Evolutionary conservation across 192 early-diverging fungal genomes (phyloP).

Genomic region (Dispira parvispora): DNA sequence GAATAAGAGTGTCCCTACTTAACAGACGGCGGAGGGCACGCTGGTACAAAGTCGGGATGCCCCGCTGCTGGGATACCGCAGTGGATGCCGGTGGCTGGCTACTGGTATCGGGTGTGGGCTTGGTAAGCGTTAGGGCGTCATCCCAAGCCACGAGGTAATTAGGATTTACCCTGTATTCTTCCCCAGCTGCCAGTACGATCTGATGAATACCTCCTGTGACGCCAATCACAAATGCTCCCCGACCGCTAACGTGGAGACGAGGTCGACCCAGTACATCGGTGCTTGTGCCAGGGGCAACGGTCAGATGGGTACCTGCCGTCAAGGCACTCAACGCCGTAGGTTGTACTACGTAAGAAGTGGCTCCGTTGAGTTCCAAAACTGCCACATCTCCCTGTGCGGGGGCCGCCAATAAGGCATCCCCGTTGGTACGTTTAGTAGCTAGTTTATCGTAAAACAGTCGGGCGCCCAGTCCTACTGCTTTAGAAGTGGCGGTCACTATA

Average conservation of each 20-base stretch:
- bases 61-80: background rate
- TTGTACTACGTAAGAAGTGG: background rate
- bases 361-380: background rate
- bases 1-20: background rate
- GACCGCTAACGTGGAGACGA: background rate
- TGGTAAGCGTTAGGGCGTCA: background rate
- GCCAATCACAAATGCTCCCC: background rate
- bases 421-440: background rate
- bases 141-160: conserved; percentile 4
- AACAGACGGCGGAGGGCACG: background rate
- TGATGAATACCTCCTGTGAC: background rate
- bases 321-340: background rate
- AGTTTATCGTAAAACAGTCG: background rate
- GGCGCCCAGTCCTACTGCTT: no score
- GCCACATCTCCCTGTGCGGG: background rate
- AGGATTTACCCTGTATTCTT: background rate
- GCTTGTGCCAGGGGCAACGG: background rate
- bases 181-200: background rate
- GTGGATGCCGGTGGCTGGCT: background rate
- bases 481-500: no score
- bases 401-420: conserved; percentile 3
- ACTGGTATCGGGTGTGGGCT: background rate
- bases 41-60: background rate
- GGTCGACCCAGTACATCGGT: background rate
- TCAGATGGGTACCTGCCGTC: background rate